These are phyloP conservation scores for Cenchrus americanus DNA, from an alignment of 176 grass and related monocot genomes.

Conservation along the genomic window DNA sequence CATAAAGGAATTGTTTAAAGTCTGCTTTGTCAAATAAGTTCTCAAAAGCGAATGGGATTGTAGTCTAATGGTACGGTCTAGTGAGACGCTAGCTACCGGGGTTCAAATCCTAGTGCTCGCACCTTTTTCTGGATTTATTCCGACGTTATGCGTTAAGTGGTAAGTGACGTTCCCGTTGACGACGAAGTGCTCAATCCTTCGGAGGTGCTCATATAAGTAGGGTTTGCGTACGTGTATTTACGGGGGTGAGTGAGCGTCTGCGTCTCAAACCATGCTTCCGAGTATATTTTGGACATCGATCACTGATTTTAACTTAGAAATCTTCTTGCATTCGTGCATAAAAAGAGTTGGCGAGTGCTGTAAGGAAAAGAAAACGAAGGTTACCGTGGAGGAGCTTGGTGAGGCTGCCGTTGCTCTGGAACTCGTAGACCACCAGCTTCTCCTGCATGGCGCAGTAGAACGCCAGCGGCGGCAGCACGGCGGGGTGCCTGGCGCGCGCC, in stretches of 20 bases:
- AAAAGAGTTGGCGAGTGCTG: not conserved
- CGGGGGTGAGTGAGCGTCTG: too few species aligned
- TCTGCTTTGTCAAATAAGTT: not conserved
- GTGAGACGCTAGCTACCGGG: too few species aligned
- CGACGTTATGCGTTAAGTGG: too few species aligned
- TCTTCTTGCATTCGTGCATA: not conserved
- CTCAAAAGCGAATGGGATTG: too few species aligned
- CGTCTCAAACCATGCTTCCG: too few species aligned
- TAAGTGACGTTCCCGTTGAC: too few species aligned
- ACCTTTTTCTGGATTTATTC: too few species aligned
- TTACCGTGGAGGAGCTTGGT: conserved; percentile 60
- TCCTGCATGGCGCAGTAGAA: conserved; percentile 74
- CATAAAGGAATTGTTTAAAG: not conserved
- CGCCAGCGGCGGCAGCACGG: conserved; percentile 59
- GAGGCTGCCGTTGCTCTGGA: conserved; percentile 63
- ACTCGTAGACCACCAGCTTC: conserved; percentile 80
- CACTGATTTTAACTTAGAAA: not conserved
- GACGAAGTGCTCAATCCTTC: too few species aligned
- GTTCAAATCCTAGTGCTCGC: too few species aligned
- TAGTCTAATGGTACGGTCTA: too few species aligned
- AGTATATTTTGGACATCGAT: not conserved
- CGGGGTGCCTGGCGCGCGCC: conserved; percentile 41
- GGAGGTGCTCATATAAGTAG: too few species aligned
- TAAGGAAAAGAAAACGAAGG: not conserved
- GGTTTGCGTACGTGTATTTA: too few species aligned